Evolutionary conservation across 108 stramenopile species (phyloP), one percentile per base, ranked within the genome.

Genomic region (Nannochloropsis granulata): DNA sequence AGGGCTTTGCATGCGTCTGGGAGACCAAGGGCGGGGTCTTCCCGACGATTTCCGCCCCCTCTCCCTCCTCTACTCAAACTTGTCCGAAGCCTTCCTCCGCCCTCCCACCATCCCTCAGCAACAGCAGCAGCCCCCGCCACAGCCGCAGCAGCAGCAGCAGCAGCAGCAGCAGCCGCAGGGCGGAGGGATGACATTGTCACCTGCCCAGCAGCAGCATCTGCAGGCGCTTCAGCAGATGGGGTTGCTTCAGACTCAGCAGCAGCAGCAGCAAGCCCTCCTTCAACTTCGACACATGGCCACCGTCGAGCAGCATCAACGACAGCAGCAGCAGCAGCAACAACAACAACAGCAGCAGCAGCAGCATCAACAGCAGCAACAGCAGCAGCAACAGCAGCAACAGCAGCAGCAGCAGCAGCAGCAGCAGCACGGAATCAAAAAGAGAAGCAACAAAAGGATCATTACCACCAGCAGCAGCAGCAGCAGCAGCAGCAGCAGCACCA

Each of bases 1-100:
- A 12, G 94, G 95, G 81, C 88, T 95, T 44, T 94, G 94, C 13
- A 94, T 97, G 44, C 94, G 94, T 43, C 94, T 94, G 82, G 87
- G 92, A 46, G 45, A 46, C 45, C 85, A 88, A 13, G 85, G 78
- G 83, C n/a, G n/a, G n/a, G n/a, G n/a, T n/a, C n/a, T n/a, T n/a
- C n/a, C n/a, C n/a, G 96, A 94, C 45, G 93, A 93, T 23, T 96
- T 96, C 86, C 84, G 83, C 45, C 88, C 93, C 13, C 85, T 96
- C 42, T 88, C 90, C 13, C 84, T 85, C 24, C 89, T 91, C 79
- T 96, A 94, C 26, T 12, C 25, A 9, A 13, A 23, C 24, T 26
- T 26, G 80, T 9, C 11, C 21, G 80, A 81, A 19, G 80, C 80
- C 0, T 81, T 81, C 79, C 14, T 79, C 12, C 79, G 79, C 79